phyloP scores from a whole-genome alignment of 108 stramenopile genomes.

The Conticribra guillardii region DNA sequence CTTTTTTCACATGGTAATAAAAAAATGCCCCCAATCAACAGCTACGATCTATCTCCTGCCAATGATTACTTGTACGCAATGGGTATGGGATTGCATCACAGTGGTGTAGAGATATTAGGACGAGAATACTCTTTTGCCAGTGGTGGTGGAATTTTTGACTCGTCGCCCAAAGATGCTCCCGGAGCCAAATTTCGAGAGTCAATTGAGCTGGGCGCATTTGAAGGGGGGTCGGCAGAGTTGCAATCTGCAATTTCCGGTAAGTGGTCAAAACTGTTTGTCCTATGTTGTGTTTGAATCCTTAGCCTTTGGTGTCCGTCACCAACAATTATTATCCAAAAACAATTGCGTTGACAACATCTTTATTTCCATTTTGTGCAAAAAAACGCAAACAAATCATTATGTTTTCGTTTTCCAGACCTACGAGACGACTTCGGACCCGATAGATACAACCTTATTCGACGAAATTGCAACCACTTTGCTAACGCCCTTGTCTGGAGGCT shows the following conservation, averaged over 20 bases:
- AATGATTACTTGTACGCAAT: conserved; percentile 74
- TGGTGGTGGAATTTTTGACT: conserved; percentile 84
- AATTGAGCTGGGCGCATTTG: conserved; percentile 79
- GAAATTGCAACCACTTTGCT: conserved; percentile 95
- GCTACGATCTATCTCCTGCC: conserved; percentile 80
- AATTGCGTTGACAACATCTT: background rate
- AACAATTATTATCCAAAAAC: too few relatives aligned
- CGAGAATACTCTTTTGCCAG: conserved; percentile 81
- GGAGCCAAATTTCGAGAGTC: conserved; percentile 64
- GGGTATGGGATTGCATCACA: conserved; percentile 89
- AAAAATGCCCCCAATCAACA: conserved; percentile 6
- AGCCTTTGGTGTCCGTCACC: background rate
- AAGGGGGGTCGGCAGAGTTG: conserved; percentile 74
- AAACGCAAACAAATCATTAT: too few relatives aligned
- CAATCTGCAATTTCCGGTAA: conserved; percentile 67
- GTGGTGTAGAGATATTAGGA: conserved; percentile 85
- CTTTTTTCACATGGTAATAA: background rate
- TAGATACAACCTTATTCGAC: conserved; percentile 74
- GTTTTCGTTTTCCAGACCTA: conserved; percentile 39
- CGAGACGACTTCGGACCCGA: conserved; percentile 70
- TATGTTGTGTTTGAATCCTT: background rate
- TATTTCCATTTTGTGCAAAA: background rate
- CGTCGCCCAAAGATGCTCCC: conserved; percentile 64
- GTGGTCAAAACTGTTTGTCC: too few relatives aligned
- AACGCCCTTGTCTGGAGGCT: conserved; percentile 85